Evolutionary conservation across 2,329 filamentous ascomycete species (phyloP).

Genomic region (Diaporthe citri): DNA sequence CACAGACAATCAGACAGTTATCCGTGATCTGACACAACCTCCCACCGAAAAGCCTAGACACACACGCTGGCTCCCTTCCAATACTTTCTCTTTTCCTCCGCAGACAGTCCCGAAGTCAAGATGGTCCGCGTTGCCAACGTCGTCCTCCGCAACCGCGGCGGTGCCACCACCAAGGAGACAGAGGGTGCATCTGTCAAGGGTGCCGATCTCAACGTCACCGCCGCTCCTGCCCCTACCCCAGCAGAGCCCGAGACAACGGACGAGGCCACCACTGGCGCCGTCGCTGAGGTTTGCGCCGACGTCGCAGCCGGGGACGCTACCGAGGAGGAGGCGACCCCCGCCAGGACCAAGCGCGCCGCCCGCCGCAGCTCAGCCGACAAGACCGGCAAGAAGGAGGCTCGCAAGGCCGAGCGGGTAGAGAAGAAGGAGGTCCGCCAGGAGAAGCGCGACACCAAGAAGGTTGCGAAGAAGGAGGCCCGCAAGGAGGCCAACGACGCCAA

Average conservation of each 20-base stretch:
- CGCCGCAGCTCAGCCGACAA: slow-evolving; percentile 12
- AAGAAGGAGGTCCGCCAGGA: slow-evolving; percentile 12
- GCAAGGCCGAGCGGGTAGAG: slow-evolving; percentile 13
- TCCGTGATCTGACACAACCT: background rate
- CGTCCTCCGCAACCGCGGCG: slow-evolving; percentile 2
- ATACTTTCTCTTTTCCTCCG: slow-evolving; percentile 11
- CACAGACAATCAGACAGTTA: background rate
- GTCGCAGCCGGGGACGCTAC: background rate
- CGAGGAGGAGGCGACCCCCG: background rate
- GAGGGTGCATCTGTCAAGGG: background rate
- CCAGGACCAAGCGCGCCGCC: slow-evolving; percentile 7
- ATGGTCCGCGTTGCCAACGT: slow-evolving; percentile 13
- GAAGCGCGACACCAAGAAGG: slow-evolving; percentile 21
- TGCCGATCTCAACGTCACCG: background rate
- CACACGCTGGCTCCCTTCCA: slow-evolving; percentile 18
- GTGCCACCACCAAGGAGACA: background rate
- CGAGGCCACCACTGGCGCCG: background rate
- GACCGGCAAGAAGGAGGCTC: slow-evolving; percentile 5
- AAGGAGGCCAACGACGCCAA: slow-evolving; percentile 21
- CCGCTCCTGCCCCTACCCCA: background rate
- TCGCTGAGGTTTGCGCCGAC: background rate
- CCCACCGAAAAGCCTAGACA: background rate
- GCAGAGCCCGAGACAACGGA: background rate
- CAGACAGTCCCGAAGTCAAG: slow-evolving; percentile 4
- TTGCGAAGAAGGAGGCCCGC: slow-evolving; percentile 17